Base-by-base conservation (phyloP, 2,329 filamentous ascomycete genomes). In the Cordyceps cateniannulata region DNA sequence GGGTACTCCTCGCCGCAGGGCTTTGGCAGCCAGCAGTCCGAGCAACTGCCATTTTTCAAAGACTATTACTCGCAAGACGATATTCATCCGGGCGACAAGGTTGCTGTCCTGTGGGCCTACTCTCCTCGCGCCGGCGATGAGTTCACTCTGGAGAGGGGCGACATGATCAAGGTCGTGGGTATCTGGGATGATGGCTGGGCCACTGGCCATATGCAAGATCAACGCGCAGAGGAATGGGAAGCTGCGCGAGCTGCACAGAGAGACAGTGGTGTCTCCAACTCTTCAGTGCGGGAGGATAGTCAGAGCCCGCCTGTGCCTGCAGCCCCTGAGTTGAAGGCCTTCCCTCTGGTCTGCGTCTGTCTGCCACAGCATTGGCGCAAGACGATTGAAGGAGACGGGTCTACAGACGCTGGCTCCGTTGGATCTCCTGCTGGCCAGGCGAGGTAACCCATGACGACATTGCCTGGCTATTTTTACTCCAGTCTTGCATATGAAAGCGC, bases 161-260 rank as follows among this genome's bases (percentile, higher is more conserved):
- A 99, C 71, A 97, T 99, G 93, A 83, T 99, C 69, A 98, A 97
- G 77, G 88, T 99, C 16, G 89, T 98, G 35, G 95, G 95, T 64
- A 99, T 99, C 66, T 99, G 95, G 95, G 95, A 99, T 69, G 95
- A 99, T 72, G 95, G 95, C 51, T 99, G 95, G 95, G 95, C 95
- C 12, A 99, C 95, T 1, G 95, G 95, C 68, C 83, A 97, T 60
- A 82, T 96, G 70, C 78, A 96, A 60, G 82, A 88, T 59, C 90
- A 96, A 68, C 83, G 85, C 60, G 92, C 92, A 2, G 93, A 98
- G 63, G 91, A 97, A 65, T 97, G 91, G 86, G 90, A 96, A 67
- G 82, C 83, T 48, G 83, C 88, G 65, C 84, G 85, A 68, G 87
- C 90, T 69, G 79, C 86, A 38, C 92, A 96, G 70, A 85, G 95